Conservation (phyloP, 176 grass and related monocot genomes). For the Oryza coarctata region DNA sequence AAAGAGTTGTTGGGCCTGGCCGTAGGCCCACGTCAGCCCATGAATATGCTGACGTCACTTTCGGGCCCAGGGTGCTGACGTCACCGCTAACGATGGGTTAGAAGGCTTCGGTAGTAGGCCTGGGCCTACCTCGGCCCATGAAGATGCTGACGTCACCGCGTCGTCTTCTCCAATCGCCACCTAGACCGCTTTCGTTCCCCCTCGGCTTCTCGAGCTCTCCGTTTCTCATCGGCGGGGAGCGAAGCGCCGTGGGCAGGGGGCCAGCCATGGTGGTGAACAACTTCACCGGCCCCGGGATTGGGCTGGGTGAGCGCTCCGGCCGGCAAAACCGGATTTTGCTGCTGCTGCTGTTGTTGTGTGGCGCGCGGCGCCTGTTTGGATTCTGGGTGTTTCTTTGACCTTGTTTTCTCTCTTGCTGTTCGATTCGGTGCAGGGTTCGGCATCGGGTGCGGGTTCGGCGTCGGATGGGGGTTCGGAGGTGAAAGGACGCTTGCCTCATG, state of each 20-base stretch:
- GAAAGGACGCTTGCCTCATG: not conserved
- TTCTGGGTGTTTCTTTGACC: constrained; percentile 17
- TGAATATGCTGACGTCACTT: too few species aligned
- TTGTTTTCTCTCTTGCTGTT: constrained; percentile 12
- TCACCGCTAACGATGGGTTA: too few species aligned
- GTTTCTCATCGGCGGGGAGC: not conserved
- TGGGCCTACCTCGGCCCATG: not conserved
- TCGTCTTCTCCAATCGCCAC: not conserved
- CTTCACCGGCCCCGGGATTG: constrained; percentile 73
- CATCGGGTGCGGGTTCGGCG: constrained; percentile 88
- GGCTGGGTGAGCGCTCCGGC: constrained; percentile 48
- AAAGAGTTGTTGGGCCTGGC: not conserved
- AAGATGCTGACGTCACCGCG: not conserved
- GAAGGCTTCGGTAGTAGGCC: not conserved
- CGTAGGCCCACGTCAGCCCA: not conserved
- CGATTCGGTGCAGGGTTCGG: constrained; percentile 61
- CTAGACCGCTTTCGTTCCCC: not conserved
- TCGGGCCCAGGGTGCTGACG: too few species aligned
- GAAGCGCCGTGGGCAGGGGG: not conserved
- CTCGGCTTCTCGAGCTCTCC: not conserved
- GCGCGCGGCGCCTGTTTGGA: not conserved
- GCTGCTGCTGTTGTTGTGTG: not conserved
- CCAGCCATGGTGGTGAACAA: constrained; percentile 55
- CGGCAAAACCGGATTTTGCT: constrained; percentile 10
- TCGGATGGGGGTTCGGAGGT: constrained; percentile 98